Conservation (phyloP, 129 eudicot species). For the Flaveria trinervia region DNA sequence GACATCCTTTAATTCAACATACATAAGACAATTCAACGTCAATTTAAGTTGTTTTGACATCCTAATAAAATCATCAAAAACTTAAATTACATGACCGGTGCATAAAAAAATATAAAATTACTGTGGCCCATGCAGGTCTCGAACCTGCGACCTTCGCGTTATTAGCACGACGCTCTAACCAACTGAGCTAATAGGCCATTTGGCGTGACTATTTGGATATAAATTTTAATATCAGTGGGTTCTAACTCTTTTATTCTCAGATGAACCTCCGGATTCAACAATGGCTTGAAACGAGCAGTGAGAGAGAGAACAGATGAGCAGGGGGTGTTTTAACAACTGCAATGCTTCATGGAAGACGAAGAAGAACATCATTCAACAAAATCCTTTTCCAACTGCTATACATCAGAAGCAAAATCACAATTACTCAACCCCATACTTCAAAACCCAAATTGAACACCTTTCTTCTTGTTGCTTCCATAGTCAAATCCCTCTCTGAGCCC, state of each 20-base stretch:
- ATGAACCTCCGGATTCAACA: background rate
- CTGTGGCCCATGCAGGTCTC: conserved; percentile 76
- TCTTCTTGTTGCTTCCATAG: conserved; percentile 61
- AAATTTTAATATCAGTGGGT: no score
- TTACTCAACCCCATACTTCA: conserved; percentile 11
- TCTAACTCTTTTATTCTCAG: no score
- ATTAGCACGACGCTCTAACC: conserved; percentile 96
- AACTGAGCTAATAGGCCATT: conserved; percentile 80
- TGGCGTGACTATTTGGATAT: background rate
- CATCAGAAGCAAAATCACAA: conserved; percentile 13
- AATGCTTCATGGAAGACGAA: conserved; percentile 34
- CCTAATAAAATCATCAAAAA: no score
- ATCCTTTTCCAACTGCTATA: background rate
- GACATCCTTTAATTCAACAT: no score
- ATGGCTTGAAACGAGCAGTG: background rate
- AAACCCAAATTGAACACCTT: conserved; percentile 41
- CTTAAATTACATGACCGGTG: no score
- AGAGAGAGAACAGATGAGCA: background rate
- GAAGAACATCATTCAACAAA: conserved; percentile 9
- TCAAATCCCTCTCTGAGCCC: conserved; percentile 60
- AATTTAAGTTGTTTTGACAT: no score
- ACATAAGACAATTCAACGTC: no score
- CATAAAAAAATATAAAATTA: no score
- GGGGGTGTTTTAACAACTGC: background rate
- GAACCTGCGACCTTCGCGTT: conserved; percentile 96